phyloP scores from a whole-genome alignment of 2,329 filamentous ascomycete genomes.

The Colletotrichum melonis region DNA sequence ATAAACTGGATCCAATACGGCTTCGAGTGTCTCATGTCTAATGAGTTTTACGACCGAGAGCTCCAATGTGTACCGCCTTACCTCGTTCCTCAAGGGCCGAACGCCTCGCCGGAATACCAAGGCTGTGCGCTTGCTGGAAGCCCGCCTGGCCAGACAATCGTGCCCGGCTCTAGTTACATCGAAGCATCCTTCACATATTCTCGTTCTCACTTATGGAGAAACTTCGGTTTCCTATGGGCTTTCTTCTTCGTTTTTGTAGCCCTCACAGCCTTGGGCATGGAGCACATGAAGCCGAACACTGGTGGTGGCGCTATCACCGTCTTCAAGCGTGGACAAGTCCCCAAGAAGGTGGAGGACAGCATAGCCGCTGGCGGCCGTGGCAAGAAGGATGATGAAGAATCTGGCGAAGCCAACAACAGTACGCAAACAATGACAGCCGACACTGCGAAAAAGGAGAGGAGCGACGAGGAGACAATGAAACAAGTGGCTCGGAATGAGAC shows the following conservation, averaged over 20 bases:
- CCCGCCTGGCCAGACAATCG: slow-evolving; percentile 60
- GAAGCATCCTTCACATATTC: slow-evolving; percentile 62
- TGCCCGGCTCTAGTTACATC: slow-evolving; percentile 69
- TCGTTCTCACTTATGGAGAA: slow-evolving; percentile 70
- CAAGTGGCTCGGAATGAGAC: slow-evolving; percentile 71
- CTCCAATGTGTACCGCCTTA: slow-evolving; percentile 66
- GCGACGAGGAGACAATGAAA: slow-evolving; percentile 48
- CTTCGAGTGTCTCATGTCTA: slow-evolving; percentile 75
- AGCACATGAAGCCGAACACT: slow-evolving; percentile 66
- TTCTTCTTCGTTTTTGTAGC: slow-evolving; percentile 61
- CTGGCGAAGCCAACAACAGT: slow-evolving; percentile 54
- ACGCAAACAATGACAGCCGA: slow-evolving; percentile 69
- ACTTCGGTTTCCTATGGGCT: slow-evolving; percentile 62
- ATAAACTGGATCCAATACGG: slow-evolving; percentile 66
- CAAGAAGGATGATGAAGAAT: slow-evolving; percentile 63
- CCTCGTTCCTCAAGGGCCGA: slow-evolving; percentile 63
- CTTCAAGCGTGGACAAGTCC: slow-evolving; percentile 73
- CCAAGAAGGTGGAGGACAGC: slow-evolving; percentile 65
- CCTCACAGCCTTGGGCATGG: slow-evolving; percentile 49
- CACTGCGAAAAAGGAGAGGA: slow-evolving; percentile 32
- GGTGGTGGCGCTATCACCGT: slow-evolving; percentile 70
- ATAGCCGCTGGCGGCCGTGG: slow-evolving; percentile 63
- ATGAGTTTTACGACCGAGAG: slow-evolving; percentile 68
- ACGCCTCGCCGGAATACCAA: slow-evolving; percentile 62
- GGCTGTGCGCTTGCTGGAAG: slow-evolving; percentile 70